Base-by-base conservation (phyloP, 148 eudicot species). In the Cornus controversa region DNA sequence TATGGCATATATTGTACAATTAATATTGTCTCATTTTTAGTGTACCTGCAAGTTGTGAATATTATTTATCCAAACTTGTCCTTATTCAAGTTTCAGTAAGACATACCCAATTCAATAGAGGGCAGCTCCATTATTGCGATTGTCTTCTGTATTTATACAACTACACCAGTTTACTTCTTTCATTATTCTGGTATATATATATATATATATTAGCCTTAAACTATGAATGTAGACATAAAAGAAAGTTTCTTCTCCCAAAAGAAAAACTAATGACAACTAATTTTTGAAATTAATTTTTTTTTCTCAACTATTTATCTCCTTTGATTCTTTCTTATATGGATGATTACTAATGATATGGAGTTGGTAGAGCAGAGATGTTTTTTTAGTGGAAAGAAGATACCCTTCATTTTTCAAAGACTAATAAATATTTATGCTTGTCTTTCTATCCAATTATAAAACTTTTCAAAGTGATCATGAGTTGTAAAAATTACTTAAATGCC, bases 71-170 rank as follows among this genome's bases (percentile, higher is more conserved):
- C 75, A 58, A 80, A 79, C 65, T 79, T 83, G 88, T 81, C 85
- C 40, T 75, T 80, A 79, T 81, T 80, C 77, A 80, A 77, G 79
- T 69, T 69, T 37, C 27, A 69, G 54, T 10, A 31, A 6, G 20
- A 69, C 5, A 36, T n/a, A 10, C 13, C 65, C 47, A 85, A 69
- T 88, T 53, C 69, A 80, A 53, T 60, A 76, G 65, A 79, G 53
- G 80, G 79, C 87, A 85, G 63, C 86, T 82, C 73, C 83, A 84
- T 88, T 84, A 88, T 86, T 86, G 85, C 65, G 40, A 69, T 86
- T 90, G 86, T 88, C 86, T 76, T 85, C 85, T 76, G 40, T 74
- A 75, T 85, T 75, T 77, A 80, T 75, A 69, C 24, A 20, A 60
- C 24, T 5, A 60, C 23, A 60, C 9, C 3, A 60, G 24, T 60